Conservation (phyloP, 495 filamentous ascomycete genomes). For the Podospora pseudopauciseta region DNA sequence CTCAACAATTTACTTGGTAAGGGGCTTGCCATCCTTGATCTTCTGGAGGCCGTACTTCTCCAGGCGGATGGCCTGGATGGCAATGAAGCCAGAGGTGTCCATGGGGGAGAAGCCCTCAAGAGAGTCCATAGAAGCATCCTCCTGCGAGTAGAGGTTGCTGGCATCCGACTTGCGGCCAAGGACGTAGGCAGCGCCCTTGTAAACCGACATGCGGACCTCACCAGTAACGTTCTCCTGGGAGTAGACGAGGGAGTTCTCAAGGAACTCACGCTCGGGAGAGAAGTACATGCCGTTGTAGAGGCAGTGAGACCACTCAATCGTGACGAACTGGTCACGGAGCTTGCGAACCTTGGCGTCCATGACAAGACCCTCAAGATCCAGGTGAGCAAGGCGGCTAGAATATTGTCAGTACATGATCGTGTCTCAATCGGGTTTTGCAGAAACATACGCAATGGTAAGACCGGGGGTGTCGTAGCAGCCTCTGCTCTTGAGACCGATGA, state of each 20-base stretch:
- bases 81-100: constrained; percentile 71
- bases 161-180: constrained; percentile 72
- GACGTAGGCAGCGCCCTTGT: constrained; percentile 74
- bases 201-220: constrained; percentile 64
- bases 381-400: constrained; percentile 58
- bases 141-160: constrained; percentile 80
- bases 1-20: constrained; percentile 27
- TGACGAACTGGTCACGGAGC: constrained; percentile 81
- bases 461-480: constrained; percentile 84
- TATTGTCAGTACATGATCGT: neutral
- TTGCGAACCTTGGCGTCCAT: constrained; percentile 80
- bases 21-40: constrained; percentile 55
- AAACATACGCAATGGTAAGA: constrained; percentile 14
- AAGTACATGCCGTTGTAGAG: constrained; percentile 82
- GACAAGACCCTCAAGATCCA: constrained; percentile 80
- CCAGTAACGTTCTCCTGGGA: constrained; percentile 63
- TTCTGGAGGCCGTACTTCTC: constrained; percentile 83
- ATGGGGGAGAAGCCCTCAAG: constrained; percentile 74
- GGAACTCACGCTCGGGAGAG: constrained; percentile 69
- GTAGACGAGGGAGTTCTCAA: constrained; percentile 65
- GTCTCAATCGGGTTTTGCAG: neutral
- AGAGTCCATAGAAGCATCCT: constrained; percentile 83
- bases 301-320: constrained; percentile 60
- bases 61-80: constrained; percentile 75
- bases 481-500: constrained; percentile 66